Conservation (phyloP, 2,329 filamentous ascomycete genomes). For the Teratosphaeria nubilosa region DNA sequence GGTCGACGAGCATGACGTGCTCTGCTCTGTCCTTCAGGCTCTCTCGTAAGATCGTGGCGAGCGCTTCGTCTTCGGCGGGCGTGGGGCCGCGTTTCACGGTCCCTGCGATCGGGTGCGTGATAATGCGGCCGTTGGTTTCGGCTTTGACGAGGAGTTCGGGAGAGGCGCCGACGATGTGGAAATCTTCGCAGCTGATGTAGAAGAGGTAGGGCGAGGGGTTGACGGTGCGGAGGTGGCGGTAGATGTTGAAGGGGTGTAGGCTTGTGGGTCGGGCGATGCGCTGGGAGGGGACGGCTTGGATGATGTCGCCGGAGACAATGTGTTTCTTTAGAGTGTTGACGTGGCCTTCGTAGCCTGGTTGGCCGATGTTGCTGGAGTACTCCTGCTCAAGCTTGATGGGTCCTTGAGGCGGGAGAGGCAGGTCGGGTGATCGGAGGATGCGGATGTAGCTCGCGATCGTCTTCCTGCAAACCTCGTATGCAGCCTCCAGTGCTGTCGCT, state of each 20-base stretch:
- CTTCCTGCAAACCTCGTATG: conserved; percentile 58
- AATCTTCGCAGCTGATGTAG: conserved; percentile 82
- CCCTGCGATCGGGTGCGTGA: conserved; percentile 94
- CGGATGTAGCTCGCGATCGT: conserved; percentile 59
- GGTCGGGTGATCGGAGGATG: conserved; percentile 60
- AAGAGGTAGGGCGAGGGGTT: conserved; percentile 97
- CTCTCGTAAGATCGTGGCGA: conserved; percentile 65
- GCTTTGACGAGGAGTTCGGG: conserved; percentile 88
- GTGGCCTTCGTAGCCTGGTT: conserved; percentile 78
- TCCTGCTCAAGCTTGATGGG: conserved; percentile 64
- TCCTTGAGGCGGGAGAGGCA: conserved; percentile 57
- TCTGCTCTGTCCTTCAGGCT: conserved; percentile 88
- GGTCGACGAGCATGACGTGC: conserved; percentile 95
- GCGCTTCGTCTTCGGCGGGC: conserved; percentile 66
- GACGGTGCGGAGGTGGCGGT: conserved; percentile 89
- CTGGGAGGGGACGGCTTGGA: conserved; percentile 93
- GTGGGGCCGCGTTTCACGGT: conserved; percentile 82
- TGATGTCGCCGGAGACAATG: conserved; percentile 86
- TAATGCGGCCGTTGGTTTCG: conserved; percentile 57
- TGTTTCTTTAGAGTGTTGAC: conserved; percentile 80
- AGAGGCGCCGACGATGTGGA: conserved; percentile 90
- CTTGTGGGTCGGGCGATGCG: conserved; percentile 80
- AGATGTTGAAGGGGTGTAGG: conserved; percentile 96
- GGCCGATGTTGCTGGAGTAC: conserved; percentile 88
- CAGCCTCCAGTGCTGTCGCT: conserved; percentile 47